These are phyloP conservation scores for Vigna hirtella DNA, from an alignment of 306 rosid genomes.

Conservation along the genomic window DNA sequence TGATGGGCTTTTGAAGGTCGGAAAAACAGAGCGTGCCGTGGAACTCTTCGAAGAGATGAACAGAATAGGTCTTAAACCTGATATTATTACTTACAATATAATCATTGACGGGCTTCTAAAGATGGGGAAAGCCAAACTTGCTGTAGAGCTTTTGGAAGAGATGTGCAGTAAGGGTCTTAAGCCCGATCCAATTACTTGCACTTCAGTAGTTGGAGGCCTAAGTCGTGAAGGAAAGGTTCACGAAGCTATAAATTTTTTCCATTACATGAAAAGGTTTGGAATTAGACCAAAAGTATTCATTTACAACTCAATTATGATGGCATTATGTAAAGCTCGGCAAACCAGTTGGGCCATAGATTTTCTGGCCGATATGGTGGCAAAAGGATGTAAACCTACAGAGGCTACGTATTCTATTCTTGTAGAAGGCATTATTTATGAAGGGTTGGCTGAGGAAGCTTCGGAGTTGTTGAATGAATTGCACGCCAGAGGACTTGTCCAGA, in stretches of 20 bases:
- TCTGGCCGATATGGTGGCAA: conserved; percentile 64
- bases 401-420: conserved; percentile 75
- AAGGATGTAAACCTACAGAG: conserved; percentile 75
- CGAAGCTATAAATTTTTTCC: conserved; percentile 65
- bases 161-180: conserved; percentile 70
- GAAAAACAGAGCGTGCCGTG: conserved; percentile 64
- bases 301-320: conserved; percentile 71
- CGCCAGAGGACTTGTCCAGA: conserved; percentile 68
- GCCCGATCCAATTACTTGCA: conserved; percentile 78
- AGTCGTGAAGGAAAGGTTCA: conserved; percentile 75
- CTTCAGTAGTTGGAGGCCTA: conserved; percentile 80
- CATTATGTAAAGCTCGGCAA: conserved; percentile 72
- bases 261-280: conserved; percentile 63
- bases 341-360: conserved; percentile 75
- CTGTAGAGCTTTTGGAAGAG: conserved; percentile 66
- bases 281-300: conserved; percentile 68
- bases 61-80: conserved; percentile 54
- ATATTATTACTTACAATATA: not conserved
- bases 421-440: conserved; percentile 76
- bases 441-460: conserved; percentile 71
- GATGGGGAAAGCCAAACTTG: conserved; percentile 66
- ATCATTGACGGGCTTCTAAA: conserved; percentile 77
- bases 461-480: conserved; percentile 62
- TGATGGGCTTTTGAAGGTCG: conserved; percentile 81
- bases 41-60: conserved; percentile 71